Evolutionary conservation across 164 flowering plant species (phyloP), one percentile per base, ranked within the genome.

Genomic region (Hamamelis virginiana): DNA sequence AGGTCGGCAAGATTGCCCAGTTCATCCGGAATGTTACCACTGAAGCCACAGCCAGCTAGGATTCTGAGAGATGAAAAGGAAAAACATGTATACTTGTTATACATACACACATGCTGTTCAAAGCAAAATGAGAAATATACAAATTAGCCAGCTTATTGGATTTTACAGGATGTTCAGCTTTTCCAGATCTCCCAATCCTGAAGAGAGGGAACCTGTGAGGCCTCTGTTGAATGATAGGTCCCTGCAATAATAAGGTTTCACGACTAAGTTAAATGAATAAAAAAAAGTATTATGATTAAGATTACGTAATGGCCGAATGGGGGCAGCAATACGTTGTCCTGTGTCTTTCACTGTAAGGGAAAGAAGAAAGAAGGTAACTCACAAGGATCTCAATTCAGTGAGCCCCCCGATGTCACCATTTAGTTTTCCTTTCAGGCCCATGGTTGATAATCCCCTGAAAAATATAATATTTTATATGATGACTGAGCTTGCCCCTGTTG

Each of bases 11-110:
- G 91, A 62, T 84, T 86, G 63, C 97, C 99, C 50, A 95, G 46
- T 75, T 91, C 94, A 23, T 71, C 71, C n/a, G 97, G 99, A 61
- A 95, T 88, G 44, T 10, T 71, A 28, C 94, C 97, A 65, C 72
- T 84, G 82, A 95, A 92, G 80, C 94, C 26, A 68, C 97, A 92
- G 22, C 94, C 97, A 27, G 88, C 89, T 6, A 95, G 80, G 72
- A 88, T 90, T 76, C 97, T 92, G 88, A 50, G 44, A 27, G 46
- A 47, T 65, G n/a, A 12, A 48, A n/a, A 9, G 53, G 38, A 33
- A 43, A 44, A 43, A 55, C 16, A 53, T 1, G 12, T 33, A 44
- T 5, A 19, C 21, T 1, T 13, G 28, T 55, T 3, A 26, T 19
- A 27, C 45, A 27, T 13, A 13, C 50, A 25, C 13, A 23, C 61